Evolutionary conservation across 192 early-diverging fungal genomes (phyloP).

Genomic region (Entomortierella parvispora): DNA sequence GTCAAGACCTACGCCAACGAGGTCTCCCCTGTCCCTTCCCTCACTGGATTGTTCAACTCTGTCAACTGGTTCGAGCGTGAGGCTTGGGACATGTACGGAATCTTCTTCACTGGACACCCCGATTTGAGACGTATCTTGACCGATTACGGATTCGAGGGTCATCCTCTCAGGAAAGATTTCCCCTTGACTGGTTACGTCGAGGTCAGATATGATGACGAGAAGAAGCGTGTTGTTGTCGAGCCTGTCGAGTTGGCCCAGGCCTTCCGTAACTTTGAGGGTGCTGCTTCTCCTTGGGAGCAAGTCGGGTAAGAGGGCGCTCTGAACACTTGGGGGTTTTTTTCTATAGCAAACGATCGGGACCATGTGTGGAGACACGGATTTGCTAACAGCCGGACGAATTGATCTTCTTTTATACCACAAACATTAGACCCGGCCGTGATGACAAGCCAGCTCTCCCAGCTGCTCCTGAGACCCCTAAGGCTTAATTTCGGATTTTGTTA

Average conservation of each 20-base stretch:
- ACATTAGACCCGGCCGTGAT: slow-evolving; percentile 46
- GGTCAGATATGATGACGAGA: slow-evolving; percentile 97
- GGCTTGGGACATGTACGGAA: slow-evolving; percentile 98
- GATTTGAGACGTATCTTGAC: slow-evolving; percentile 97
- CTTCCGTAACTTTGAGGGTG: slow-evolving; percentile 94
- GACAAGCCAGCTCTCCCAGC: slow-evolving; percentile 54
- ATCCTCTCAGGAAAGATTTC: slow-evolving; percentile 97
- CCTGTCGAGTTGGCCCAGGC: slow-evolving; percentile 96
- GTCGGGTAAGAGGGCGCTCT: slow-evolving; percentile 57
- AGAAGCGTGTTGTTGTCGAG: slow-evolving; percentile 97
- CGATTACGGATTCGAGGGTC: slow-evolving; percentile 98
- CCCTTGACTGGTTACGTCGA: slow-evolving; percentile 99
- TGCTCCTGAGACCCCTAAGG: slow-evolving; percentile 49
- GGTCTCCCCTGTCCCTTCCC: slow-evolving; percentile 88
- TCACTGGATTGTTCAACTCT: slow-evolving; percentile 79
- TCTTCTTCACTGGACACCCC: slow-evolving; percentile 96
- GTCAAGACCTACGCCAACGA: slow-evolving; percentile 98
- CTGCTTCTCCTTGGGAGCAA: slow-evolving; percentile 95
- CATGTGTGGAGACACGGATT: neutral
- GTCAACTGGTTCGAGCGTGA: slow-evolving; percentile 99
- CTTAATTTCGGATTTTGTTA: slow-evolving; percentile 15
- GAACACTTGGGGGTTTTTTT: neutral
- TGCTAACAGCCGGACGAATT: neutral
- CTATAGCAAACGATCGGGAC: too few species aligned
- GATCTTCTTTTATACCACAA: neutral